Conservation (phyloP, 1,284 basidiomycete genomes). For the Cutaneotrichosporon cutaneum region DNA sequence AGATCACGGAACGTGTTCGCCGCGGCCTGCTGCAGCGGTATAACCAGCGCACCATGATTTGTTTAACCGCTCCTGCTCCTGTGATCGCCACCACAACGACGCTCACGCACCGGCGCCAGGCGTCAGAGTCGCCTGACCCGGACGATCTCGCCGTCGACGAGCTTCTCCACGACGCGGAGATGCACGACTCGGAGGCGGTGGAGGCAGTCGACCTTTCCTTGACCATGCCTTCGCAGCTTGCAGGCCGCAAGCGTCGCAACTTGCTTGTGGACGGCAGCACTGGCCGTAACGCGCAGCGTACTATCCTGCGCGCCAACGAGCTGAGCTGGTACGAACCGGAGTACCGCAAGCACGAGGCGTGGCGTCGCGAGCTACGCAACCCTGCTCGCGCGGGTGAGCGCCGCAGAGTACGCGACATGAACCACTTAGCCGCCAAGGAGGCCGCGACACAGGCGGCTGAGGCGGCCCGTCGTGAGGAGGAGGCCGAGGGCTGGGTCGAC, state of each 20-base stretch:
- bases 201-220: slow-evolving; percentile 7
- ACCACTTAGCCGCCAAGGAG: not conserved
- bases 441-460: not conserved
- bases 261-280: not conserved
- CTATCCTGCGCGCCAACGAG: not conserved
- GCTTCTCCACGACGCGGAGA: slow-evolving; percentile 15
- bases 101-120: not conserved
- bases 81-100: not conserved
- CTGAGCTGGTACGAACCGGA: not conserved
- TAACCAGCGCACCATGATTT: not conserved
- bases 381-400: not conserved
- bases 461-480: slow-evolving; percentile 1
- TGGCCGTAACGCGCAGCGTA: not conserved
- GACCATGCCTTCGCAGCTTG: not conserved
- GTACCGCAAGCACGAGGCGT: not conserved
- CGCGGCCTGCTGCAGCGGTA: slow-evolving; percentile 1
- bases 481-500: slow-evolving; percentile 5
- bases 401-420: not conserved
- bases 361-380: not conserved
- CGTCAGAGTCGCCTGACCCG: not conserved
- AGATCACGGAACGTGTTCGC: slow-evolving; percentile 6
- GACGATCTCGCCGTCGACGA: slow-evolving; percentile 15
- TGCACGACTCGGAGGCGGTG: slow-evolving; percentile 11
- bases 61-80: not conserved
- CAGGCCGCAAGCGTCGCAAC: not conserved